Percentiles rank a stretch among this genome's conserved stretches.
Evolutionary conservation across 2,329 filamentous ascomycete genomes (phyloP).

Genomic region (Elsinoe perseae): DNA sequence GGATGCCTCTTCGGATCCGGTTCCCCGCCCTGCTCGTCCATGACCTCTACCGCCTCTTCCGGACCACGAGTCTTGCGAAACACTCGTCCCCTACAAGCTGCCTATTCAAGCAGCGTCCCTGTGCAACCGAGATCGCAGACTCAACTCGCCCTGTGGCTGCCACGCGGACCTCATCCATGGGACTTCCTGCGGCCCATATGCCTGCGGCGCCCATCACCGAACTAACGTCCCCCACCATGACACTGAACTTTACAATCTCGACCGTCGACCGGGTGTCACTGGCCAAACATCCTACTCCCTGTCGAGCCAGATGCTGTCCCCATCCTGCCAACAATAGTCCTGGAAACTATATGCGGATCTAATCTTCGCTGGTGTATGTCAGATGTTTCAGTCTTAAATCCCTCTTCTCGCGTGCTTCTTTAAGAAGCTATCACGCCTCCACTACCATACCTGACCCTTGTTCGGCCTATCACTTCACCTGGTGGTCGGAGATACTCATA

Average conservation of each 20-base stretch:
- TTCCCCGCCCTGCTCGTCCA: neutral
- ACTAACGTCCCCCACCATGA: neutral
- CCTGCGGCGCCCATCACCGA: conserved; percentile 3
- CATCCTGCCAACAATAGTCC: neutral
- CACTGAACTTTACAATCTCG: neutral
- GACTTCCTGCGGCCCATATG: neutral
- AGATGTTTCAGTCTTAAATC: neutral
- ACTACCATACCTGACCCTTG: neutral
- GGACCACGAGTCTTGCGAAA: neutral
- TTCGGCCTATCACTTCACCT: neutral
- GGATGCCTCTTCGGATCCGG: neutral
- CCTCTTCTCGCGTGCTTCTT: neutral
- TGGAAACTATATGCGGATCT: conserved; percentile 10
- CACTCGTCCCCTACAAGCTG: neutral
- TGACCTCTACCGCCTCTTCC: neutral
- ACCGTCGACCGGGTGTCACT: neutral
- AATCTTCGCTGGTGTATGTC: conserved; percentile 12
- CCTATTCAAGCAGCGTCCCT: neutral
- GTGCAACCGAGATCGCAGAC: neutral
- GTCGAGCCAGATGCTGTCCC: neutral
- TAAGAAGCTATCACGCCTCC: neutral
- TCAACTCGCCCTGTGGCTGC: neutral
- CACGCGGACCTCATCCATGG: conserved; percentile 5
- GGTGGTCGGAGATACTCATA: neutral
- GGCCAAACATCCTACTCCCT: conserved; percentile 1